Base-by-base conservation (phyloP, 192 early-diverging fungal species). In the Coemansia sp. region DNA sequence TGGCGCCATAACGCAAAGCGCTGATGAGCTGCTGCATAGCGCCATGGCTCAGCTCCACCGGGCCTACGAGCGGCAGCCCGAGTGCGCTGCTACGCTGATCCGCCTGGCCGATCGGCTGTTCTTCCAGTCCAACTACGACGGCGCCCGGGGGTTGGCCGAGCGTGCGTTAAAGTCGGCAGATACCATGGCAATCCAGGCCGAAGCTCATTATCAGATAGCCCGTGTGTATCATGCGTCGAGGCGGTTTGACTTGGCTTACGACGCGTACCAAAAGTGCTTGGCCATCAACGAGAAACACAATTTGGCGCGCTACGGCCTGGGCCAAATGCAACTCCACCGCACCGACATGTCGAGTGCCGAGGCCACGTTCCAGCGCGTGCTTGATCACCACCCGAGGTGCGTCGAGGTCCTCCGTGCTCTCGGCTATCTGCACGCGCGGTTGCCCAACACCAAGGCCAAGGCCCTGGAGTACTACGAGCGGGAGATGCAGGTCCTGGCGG, bases 241-340 rank as follows among this genome's bases (percentile, higher is more conserved):
- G 72, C 76, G 91, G 14, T 94, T 82, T 69, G 78, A 89, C n/a
- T 78, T 87, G 26, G 94, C 95, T 2, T 86, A 80, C 21, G 83
- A 89, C 21, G 83, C 84, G 45, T 95, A 93, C 75, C 53, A 75
- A 46, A 79, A 91, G 63, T 84, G 89, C 21, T 73, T 87, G 14
- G 70, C 70, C 9, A 76, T 90, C 63, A 90, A 93, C 83, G 85
- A 88, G 3, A 71, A 83, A 11, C 90, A 94, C 58, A 45, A 84
- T 2, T 36, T 88, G 60, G 87, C 89, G 18, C 89, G 87, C 65
- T 96, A 88, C 70, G 90, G 90, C 3, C 69, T 94, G 40, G 93
- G 90, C 2, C 90, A 94, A 71, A 87, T 91, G 73, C 82, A 88
- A 34, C 70, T 94, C 9, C 77, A 82, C 46, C 76, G 74, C 40